These are phyloP conservation scores for Herpetomonas muscarum DNA, from an alignment of 208 protist genomes.

Conservation along the genomic window DNA sequence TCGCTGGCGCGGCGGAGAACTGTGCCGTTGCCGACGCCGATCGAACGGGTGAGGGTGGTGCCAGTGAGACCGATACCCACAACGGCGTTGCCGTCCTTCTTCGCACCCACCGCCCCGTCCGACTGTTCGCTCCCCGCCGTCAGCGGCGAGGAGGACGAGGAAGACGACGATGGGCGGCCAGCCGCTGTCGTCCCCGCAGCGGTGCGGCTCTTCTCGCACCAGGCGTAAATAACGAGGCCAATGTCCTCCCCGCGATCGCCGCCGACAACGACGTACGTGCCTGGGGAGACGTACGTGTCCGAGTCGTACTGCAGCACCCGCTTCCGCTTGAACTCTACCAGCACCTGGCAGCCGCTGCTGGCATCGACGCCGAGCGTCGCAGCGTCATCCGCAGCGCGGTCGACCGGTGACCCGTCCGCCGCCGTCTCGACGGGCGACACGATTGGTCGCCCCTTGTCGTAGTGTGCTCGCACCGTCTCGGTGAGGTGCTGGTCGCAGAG, in stretches of 20 bases:
- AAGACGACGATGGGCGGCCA: too few relatives aligned
- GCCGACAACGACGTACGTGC: constrained; percentile 80
- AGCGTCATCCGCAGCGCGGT: constrained; percentile 29
- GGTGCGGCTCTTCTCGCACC: constrained; percentile 36
- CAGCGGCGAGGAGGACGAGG: too few relatives aligned
- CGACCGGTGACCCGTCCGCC: constrained; percentile 10
- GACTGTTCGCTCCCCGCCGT: too few relatives aligned
- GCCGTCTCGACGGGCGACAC: constrained; percentile 26
- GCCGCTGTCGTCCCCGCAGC: neutral
- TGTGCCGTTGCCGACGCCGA: constrained; percentile 73
- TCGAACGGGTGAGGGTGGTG: constrained; percentile 46
- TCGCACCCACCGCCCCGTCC: too few relatives aligned
- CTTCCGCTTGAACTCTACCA: constrained; percentile 89
- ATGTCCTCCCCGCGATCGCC: constrained; percentile 87
- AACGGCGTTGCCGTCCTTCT: constrained; percentile 20
- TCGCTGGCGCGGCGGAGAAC: constrained; percentile 67
- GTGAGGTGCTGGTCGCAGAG: constrained; percentile 91
- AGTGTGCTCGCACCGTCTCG: constrained; percentile 39
- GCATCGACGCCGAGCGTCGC: constrained; percentile 51
- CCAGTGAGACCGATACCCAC: constrained; percentile 56
- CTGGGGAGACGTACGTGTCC: constrained; percentile 57
- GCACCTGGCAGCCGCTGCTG: constrained; percentile 65
- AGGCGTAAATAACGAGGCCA: constrained; percentile 80
- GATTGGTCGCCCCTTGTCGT: constrained; percentile 58
- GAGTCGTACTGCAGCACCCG: constrained; percentile 85